Percentiles rank a stretch among this genome's conserved stretches.
phyloP scores from a whole-genome alignment of 208 protist genomes.

The Trypanosoma brucei region DNA sequence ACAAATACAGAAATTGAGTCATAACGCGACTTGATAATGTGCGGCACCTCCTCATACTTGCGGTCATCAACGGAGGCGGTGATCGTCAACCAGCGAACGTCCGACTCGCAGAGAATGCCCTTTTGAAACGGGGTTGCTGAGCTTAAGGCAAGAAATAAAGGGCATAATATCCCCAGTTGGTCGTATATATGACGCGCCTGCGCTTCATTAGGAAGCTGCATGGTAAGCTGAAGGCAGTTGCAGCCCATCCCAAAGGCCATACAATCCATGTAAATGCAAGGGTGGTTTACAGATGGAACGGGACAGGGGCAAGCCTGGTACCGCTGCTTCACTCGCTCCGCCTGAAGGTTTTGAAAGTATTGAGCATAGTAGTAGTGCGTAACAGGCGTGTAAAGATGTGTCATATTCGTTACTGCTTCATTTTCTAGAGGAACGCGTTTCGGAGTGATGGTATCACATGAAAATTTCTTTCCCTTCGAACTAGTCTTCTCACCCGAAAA shows the following conservation, averaged over 20 bases:
- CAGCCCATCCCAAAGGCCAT: conserved; percentile 99
- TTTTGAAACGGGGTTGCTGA: conserved; percentile 96
- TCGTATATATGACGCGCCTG: conserved; percentile 97
- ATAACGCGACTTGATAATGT: conserved; percentile 96
- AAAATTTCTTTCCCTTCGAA: conserved; percentile 49
- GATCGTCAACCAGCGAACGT: conserved; percentile 96
- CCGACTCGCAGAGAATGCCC: conserved; percentile 94
- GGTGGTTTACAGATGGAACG: conserved; percentile 78
- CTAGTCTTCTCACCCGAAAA: conserved; percentile 30
- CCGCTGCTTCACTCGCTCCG: conserved; percentile 64
- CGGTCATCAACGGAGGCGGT: conserved; percentile 96
- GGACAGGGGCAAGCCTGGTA: conserved; percentile 82
- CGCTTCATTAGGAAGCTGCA: conserved; percentile 90
- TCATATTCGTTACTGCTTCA: conserved; percentile 45
- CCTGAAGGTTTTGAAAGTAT: conserved; percentile 73
- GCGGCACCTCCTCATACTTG: conserved; percentile 82
- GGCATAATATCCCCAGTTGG: conserved; percentile 93
- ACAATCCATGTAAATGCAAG: conserved; percentile 98
- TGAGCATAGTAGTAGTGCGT: conserved; percentile 91
- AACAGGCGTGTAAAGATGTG: conserved; percentile 75
- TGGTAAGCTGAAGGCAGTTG: conserved; percentile 98
- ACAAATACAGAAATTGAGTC: conserved; percentile 94
- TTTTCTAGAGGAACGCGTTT: conserved; percentile 1
- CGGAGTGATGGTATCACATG: conserved; percentile 2
- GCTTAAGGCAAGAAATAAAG: conserved; percentile 95